Percentiles rank a stretch among this genome's conserved stretches.
Evolutionary conservation across 257 asterid species (phyloP).

Genomic region (Euphrasia confusa): DNA sequence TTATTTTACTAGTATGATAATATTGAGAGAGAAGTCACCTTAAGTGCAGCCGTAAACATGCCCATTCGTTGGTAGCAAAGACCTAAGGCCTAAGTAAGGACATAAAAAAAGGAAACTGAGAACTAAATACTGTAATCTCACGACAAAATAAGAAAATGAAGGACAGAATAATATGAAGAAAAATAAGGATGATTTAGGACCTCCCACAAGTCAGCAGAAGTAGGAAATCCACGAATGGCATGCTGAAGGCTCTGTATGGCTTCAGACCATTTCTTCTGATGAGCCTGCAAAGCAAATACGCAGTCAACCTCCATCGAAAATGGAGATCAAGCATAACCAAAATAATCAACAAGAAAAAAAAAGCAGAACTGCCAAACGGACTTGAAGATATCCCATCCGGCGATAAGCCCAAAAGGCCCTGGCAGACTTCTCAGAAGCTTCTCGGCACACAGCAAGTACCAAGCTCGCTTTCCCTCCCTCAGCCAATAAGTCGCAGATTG

Average conservation of each 20-base stretch:
- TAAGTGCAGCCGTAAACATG: conserved; percentile 94
- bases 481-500: conserved; percentile 74
- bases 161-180: conserved; percentile 1
- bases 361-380: conserved; percentile 19
- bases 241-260: conserved; percentile 90
- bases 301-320: conserved; percentile 11
- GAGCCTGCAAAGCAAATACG: conserved; percentile 45
- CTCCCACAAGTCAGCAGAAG: conserved; percentile 94
- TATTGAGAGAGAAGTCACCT: conserved; percentile 42
- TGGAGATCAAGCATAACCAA: not conserved
- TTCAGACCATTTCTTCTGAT: conserved; percentile 84
- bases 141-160: conserved; percentile 10
- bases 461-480: conserved; percentile 68
- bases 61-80: conserved; percentile 92
- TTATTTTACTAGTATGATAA: too few relatives aligned
- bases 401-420: conserved; percentile 97
- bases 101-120: conserved; percentile 21
- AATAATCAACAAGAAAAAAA: not conserved
- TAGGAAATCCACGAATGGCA: conserved; percentile 89
- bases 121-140: conserved; percentile 5
- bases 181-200: conserved; percentile 30
- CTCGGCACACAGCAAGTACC: conserved; percentile 70
- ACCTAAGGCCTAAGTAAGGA: conserved; percentile 66
- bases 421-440: conserved; percentile 78
- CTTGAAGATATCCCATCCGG: conserved; percentile 88